Percentiles rank a stretch among this genome's conserved stretches.
These are phyloP conservation scores for Eucommia ulmoides DNA, from an alignment of 257 asterid genomes.

Conservation along the genomic window DNA sequence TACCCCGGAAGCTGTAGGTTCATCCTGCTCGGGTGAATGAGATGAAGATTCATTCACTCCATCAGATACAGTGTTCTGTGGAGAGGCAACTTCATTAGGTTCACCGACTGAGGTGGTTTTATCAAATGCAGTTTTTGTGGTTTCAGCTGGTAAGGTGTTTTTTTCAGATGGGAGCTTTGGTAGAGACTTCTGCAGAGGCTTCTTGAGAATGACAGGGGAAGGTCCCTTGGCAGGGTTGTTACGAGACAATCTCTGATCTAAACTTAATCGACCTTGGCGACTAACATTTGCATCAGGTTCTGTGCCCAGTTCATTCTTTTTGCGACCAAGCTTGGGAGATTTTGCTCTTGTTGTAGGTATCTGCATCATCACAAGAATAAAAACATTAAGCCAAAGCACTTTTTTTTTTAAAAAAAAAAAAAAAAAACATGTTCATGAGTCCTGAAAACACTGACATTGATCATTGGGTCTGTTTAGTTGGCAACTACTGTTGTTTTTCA, in stretches of 20 bases:
- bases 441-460: too few species aligned
- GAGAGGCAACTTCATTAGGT: slow-evolving; percentile 18
- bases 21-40: slow-evolving; percentile 7
- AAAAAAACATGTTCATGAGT: too few species aligned
- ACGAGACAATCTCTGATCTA: slow-evolving; percentile 7
- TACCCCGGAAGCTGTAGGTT: slow-evolving; percentile 4
- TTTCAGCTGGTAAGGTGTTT: slow-evolving; percentile 32
- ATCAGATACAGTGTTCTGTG: slow-evolving; percentile 12
- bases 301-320: slow-evolving; percentile 10
- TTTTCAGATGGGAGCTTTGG: slow-evolving; percentile 78
- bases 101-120: slow-evolving; percentile 28
- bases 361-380: too few species aligned
- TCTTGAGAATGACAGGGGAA: slow-evolving; percentile 30
- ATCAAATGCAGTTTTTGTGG: slow-evolving; percentile 22
- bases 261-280: slow-evolving; percentile 15
- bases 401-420: too few species aligned
- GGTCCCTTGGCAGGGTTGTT: slow-evolving; percentile 27
- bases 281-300: slow-evolving; percentile 14
- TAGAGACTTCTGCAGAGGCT: slow-evolving; percentile 67
- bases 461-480: too few species aligned
- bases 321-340: slow-evolving; percentile 25
- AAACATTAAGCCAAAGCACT: too few species aligned
- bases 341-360: slow-evolving; percentile 21
- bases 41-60: slow-evolving; percentile 16
- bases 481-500: too few species aligned